Conservation (phyloP, 1,284 basidiomycete genomes). For the Heterobasidion parviporum region DNA sequence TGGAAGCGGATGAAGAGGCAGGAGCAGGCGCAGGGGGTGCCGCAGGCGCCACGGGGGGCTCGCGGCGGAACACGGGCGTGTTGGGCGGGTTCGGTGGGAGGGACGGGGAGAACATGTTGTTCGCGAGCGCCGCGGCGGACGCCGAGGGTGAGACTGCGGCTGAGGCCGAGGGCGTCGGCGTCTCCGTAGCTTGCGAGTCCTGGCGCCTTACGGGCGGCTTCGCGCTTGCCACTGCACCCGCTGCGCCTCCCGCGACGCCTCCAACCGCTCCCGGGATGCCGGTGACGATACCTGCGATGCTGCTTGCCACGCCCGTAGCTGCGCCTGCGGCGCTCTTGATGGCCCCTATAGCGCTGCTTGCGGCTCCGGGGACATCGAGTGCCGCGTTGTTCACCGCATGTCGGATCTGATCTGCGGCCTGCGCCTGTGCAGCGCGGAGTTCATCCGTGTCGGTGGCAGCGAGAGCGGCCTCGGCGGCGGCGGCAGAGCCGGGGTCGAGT, state of each 20-base stretch:
- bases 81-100: conserved; percentile 17
- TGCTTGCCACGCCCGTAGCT: not conserved
- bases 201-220: not conserved
- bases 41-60: not conserved
- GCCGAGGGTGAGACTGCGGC: not conserved
- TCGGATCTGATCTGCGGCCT: not conserved
- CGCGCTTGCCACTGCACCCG: not conserved
- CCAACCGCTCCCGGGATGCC: not conserved
- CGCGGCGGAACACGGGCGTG: conserved; percentile 11
- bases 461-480: not conserved
- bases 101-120: conserved; percentile 11
- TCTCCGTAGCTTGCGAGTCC: not conserved
- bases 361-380: not conserved
- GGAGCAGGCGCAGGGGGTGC: not conserved
- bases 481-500: not conserved
- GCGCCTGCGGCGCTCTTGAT: not conserved
- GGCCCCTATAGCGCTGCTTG: not conserved
- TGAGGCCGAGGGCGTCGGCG: not conserved
- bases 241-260: not conserved
- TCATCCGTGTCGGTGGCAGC: not conserved
- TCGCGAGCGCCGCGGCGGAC: not conserved
- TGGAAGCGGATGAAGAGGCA: not conserved
- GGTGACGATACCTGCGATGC: not conserved
- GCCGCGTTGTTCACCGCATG: not conserved
- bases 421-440: not conserved